Base-by-base conservation (phyloP, 164 flowering plant genomes). In the Vitis riparia region DNA sequence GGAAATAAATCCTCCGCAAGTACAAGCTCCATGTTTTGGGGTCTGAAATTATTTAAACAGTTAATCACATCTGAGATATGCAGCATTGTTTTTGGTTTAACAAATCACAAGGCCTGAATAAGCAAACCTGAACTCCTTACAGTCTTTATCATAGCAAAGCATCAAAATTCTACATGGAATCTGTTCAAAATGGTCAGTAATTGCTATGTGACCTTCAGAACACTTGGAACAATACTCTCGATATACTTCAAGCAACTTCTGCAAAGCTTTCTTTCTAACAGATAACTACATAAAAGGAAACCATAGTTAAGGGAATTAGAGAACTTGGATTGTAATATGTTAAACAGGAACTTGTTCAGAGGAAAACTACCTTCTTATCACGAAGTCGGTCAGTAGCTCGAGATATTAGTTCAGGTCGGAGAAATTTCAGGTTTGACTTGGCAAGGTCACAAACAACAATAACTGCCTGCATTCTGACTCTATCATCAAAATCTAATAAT, bases 91-190 rank as follows among this genome's bases (percentile, higher is more conserved):
- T 27, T 30, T 50, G 58, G 14, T 47, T 51, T 63, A 9, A 50
- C 68, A 51, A 61, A 13, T 23, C 52, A 66, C 19, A 56, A 58
- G 32, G 17, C 37, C 70, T 44, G 3, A 29, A 69, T 55, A 65
- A 62, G 51, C 81, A 72, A 29, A 91, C 99, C 97, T 88, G 87
- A 91, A 93, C 62, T 91, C 98, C 76, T 83, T 89, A 68, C 91
- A 88, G 77, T 88, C 93, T 80, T 86, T 95, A 71, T 91, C 97
- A 83, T 76, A 93, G 75, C 89, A 90, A 51, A 95, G 93, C 89
- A 87, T 80, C 84, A 95, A 72, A 32, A 91, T 76, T 79, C 78
- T 89, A 74, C 90, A 87, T 9, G 97, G 99, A 61, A 95, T 95
- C 63, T 88, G 88, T 68, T 95, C 98, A 69, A 86, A 84, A 58